phyloP scores from a whole-genome alignment of 306 rosid species.

The Ormosia emarginata region DNA sequence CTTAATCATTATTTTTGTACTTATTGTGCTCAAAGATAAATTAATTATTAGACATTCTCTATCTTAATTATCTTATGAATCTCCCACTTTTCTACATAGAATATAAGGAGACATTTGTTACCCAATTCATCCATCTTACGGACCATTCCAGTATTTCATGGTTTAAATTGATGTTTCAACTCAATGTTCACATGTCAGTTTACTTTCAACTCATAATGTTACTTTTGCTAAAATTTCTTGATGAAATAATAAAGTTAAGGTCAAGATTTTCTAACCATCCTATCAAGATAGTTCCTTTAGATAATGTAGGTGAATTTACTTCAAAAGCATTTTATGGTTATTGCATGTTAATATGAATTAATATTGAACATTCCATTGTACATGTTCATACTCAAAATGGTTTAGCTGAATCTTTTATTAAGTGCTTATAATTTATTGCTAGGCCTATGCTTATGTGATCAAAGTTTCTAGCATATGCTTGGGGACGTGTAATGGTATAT shows the following conservation, averaged over 20 bases:
- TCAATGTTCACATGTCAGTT: background rate
- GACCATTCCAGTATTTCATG: background rate
- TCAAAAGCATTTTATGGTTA: background rate
- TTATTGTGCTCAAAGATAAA: background rate
- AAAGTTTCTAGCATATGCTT: too few species aligned
- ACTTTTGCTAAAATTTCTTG: background rate
- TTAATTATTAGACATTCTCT: background rate
- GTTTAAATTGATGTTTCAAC: background rate
- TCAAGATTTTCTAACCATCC: background rate
- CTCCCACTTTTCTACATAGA: background rate
- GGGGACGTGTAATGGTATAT: too few species aligned
- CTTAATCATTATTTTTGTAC: background rate
- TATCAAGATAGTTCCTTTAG: background rate
- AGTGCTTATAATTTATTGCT: background rate
- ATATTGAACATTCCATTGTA: too few species aligned
- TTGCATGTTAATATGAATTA: background rate
- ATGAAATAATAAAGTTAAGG: too few species aligned
- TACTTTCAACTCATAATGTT: background rate
- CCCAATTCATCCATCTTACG: background rate
- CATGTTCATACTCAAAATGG: background rate
- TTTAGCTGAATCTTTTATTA: background rate
- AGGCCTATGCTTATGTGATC: too few species aligned
- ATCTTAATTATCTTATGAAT: background rate
- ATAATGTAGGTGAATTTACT: background rate
- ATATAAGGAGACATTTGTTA: background rate